Conservation (phyloP, 1,284 basidiomycete genomes). For the Rhodotorula glutinis region DNA sequence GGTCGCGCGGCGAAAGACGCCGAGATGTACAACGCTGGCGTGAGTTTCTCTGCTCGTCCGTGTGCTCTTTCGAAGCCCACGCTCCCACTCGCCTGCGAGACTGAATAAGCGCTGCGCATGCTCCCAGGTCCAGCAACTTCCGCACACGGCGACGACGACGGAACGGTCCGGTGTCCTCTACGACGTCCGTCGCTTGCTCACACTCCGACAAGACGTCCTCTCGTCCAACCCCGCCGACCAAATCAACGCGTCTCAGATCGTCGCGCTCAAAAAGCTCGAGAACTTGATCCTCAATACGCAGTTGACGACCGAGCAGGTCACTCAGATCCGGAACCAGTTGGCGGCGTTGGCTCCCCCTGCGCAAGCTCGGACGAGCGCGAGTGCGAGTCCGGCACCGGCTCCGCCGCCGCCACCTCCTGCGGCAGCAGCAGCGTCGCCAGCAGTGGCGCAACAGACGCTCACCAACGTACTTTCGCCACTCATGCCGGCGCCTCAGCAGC, state of each 20-base stretch:
- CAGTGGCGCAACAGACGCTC: not conserved
- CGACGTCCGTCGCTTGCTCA: conserved; percentile 40
- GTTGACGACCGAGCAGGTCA: conserved; percentile 73
- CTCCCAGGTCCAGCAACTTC: conserved; percentile 26
- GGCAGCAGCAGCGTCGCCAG: conserved; percentile 42
- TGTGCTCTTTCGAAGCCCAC: not conserved
- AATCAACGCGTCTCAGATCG: conserved; percentile 59
- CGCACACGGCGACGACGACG: conserved; percentile 24
- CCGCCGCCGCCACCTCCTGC: conserved; percentile 31
- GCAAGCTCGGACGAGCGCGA: not conserved
- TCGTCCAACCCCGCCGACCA: conserved; percentile 55
- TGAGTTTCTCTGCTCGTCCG: not conserved
- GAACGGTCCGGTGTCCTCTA: conserved; percentile 41
- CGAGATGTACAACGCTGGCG: conserved; percentile 22
- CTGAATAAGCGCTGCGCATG: too few species aligned
- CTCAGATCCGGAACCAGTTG: conserved; percentile 73
- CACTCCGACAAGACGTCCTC: conserved; percentile 21
- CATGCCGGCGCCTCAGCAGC: not conserved
- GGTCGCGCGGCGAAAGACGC: conserved; percentile 6
- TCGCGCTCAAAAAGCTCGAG: conserved; percentile 71
- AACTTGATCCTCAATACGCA: conserved; percentile 67
- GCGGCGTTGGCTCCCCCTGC: conserved; percentile 59
- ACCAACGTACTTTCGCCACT: not conserved
- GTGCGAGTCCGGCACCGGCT: not conserved
- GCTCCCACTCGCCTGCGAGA: too few species aligned